Base-by-base conservation (phyloP, 495 filamentous ascomycete species). In the Trichoderma reesei region DNA sequence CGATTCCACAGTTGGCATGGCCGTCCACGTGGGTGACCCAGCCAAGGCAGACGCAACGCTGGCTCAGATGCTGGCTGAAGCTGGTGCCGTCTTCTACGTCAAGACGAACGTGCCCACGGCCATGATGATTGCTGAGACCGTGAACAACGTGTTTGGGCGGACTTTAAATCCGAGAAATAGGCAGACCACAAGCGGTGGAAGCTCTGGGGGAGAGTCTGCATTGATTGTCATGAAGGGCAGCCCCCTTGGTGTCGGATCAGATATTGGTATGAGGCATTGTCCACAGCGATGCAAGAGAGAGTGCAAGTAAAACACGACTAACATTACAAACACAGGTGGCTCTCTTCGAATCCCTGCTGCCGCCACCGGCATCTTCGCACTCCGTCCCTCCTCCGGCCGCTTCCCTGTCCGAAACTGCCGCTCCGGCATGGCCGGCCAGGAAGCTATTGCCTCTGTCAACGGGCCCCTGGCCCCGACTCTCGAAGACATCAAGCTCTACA, bases 31-130 rank as follows among this genome's bases (percentile, higher is more conserved):
- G 13, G 72, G 67, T n/a, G 66, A 71, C 41, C 69, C 70, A 4
- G 72, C 69, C 2, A 6, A 39, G 14, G 36, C 69, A 38, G 72
- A 73, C 38, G 44, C 73, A 14, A 69, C 70, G 60, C 66, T 75
- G 1, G 72, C 67, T 3, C 62, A 78, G 61, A 68, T 96, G 1
- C 73, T 96, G 38, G 87, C 89, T 68, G 85, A 88, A 70, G 90
- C 90, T 33, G 87, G 88, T 18, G 91, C 91, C 14, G 82, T 96
- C 6, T 90, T 91, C n/a, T 95, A 93, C 73, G 89, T 90, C 16
- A 96, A 96, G 70, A 88, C 88, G n/a, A 85, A 79, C 59, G 64
- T 85, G 14, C 85, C 84, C 11, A 82, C 85, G 65, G 80, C 78
- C 1, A 70, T 85, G 33, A 77, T 86, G 71, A 72, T 78, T 16